Evolutionary conservation across 2,329 filamentous ascomycete species (phyloP), one percentile per base, ranked within the genome.

Genomic region (Pseudopithomyces chartarum): DNA sequence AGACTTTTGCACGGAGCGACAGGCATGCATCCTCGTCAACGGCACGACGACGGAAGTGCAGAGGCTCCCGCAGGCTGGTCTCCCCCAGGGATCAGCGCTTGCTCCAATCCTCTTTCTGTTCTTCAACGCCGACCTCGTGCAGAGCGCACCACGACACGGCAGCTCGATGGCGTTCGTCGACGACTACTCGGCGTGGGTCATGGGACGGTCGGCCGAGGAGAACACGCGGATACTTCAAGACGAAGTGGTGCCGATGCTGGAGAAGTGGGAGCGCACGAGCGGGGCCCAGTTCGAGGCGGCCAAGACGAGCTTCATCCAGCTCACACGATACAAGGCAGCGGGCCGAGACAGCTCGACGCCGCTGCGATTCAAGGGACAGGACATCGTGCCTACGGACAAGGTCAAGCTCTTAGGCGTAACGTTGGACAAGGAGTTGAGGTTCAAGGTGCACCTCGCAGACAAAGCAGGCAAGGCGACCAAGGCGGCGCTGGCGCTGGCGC

Each of bases 251-350:
- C 55, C 55, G 20, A 49, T 57, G 51, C 52, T 60, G 11, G 61
- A 63, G 52, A 60, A 61, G n/a, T 74, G 62, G 69, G 67, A 67
- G 47, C 62, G 50, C 15, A 66, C 62, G n/a, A n/a, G n/a, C n/a
- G n/a, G n/a, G n/a, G n/a, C n/a, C n/a, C n/a, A n/a, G n/a, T n/a
- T n/a, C n/a, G n/a, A n/a, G n/a, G n/a, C n/a, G n/a, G n/a, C n/a
- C n/a, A n/a, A n/a, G n/a, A n/a, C n/a, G n/a, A n/a, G 62, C 11
- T 68, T 73, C 36, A 73, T 75, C 63, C 64, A 76, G 60, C 73
- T 77, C 55, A 69, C 70, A 4, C 34, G 64, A 38, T 55, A 63
- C 55, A 63, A 60, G 57, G 56, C n/a, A 4, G 58, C 52, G 42
- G 56, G 6, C 49, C 54, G 53, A 29, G 54, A 62, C 2, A 55